Evolutionary conservation across 495 filamentous ascomycete genomes (phyloP).

Genomic region (Aspergillus sparsus): DNA sequence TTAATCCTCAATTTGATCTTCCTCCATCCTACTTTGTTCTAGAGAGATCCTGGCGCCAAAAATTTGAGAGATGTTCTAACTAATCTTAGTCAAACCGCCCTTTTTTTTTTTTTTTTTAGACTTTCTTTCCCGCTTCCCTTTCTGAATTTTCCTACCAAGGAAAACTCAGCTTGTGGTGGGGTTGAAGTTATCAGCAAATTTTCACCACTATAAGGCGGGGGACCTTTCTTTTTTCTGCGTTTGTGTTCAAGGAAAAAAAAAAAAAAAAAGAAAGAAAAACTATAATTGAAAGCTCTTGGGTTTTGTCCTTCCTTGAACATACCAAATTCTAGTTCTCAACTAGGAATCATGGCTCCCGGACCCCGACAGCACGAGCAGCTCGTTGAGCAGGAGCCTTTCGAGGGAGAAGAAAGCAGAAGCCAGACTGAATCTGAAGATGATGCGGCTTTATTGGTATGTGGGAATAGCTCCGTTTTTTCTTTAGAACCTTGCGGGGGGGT

Average conservation of each 20-base stretch:
- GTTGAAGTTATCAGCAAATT: constrained; percentile 24
- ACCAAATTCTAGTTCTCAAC: not conserved
- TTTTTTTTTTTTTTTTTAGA: constrained; percentile 14
- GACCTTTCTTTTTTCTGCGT: constrained; percentile 4
- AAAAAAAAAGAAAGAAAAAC: too few relatives aligned
- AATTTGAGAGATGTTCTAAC: not conserved
- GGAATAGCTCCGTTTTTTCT: not conserved
- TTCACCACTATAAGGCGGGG: constrained; percentile 6
- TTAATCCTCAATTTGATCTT: not conserved
- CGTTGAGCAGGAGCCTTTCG: constrained; percentile 30
- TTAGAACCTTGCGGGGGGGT: not conserved
- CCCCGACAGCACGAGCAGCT: constrained; percentile 29
- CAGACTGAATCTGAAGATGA: constrained; percentile 41
- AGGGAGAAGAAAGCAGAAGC: constrained; percentile 34
- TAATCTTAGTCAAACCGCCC: not conserved
- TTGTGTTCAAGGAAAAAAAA: not conserved
- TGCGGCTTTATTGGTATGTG: constrained; percentile 45
- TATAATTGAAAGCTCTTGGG: too few relatives aligned
- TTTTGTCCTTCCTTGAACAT: not conserved
- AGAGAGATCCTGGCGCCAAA: not conserved
- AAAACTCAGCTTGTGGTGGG: constrained; percentile 6
- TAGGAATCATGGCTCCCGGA: constrained; percentile 2
- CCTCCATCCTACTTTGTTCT: not conserved
- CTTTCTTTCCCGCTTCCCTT: constrained; percentile 12
- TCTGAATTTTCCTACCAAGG: constrained; percentile 2